Evolutionary conservation across 495 filamentous ascomycete genomes (phyloP), one percentile per base, ranked within the genome.

Genomic region (Stereocaulon alpinum): DNA sequence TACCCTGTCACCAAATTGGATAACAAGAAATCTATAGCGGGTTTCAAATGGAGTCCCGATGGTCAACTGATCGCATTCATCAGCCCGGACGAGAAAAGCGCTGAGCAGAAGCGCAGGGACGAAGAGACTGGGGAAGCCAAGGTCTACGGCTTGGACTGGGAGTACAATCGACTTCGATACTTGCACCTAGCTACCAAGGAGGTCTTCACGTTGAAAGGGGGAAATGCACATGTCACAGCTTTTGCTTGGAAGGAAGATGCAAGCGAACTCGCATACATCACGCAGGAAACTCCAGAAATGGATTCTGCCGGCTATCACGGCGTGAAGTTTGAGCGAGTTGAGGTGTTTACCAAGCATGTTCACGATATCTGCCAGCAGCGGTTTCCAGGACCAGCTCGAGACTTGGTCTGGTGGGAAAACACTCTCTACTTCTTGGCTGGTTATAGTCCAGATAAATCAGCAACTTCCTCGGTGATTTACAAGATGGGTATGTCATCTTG

Each of bases 31-130:
- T 24, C 20, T 1, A 68, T 69, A 41, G 24, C 37, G 18, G 41
- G 40, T 3, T 61, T 68, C 41, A 51, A 61, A 32, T 68, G 60
- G 41, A 62, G 53, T 30, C 66, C 68, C 0, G 56, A 66, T 45
- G 68, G 65, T 4, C 52, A 53, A 30, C 47, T 32, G 24, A 68
- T 71, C 45, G 68, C 68, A 10, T 71, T 61, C 44, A 22, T 67
- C 12, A 62, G 61, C 22, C 55, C 66, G n/a, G 66, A 69, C 32
- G 68, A 71, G 55, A 37, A 52, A 18, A 53, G 18, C 10, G 34
- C 55, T 4, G 58, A 65, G 7, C 24, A 60, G 47, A 49, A 61
- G 43, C 22, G 34, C 14, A 60, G 43, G 18, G 29, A 30, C 15
- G 6, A 30, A 15, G 27, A 27, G 18, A 49, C 40, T 20, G 59